Evolutionary conservation across 192 early-diverging fungal genomes (phyloP).

Genomic region (Backusella luteola): DNA sequence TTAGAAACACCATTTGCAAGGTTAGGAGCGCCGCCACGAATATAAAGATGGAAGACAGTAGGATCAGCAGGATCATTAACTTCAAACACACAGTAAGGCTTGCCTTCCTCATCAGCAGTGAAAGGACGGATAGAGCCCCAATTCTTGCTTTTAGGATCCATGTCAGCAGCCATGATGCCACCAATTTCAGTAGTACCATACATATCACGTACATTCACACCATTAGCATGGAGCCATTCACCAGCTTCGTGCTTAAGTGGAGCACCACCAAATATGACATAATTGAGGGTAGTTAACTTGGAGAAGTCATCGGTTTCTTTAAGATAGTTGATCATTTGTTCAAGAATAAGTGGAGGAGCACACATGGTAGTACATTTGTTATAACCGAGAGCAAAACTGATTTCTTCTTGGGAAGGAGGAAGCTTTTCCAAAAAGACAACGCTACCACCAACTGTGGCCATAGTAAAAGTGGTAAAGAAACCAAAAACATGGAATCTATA

Average conservation of each 20-base stretch:
- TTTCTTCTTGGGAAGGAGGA: slow-evolving; percentile 7
- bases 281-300: not conserved
- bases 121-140: not conserved
- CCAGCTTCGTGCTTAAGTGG: slow-evolving; percentile 11
- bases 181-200: slow-evolving; percentile 10
- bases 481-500: slow-evolving; percentile 15
- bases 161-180: not conserved
- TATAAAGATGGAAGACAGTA: slow-evolving; percentile 1
- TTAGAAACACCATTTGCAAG: slow-evolving; percentile 14
- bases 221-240: not conserved
- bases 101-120: not conserved
- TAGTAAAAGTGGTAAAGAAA: not conserved
- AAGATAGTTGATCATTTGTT: not conserved
- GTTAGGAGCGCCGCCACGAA: slow-evolving; percentile 2
- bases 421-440: slow-evolving; percentile 7
- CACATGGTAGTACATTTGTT: slow-evolving; percentile 9
- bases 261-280: not conserved
- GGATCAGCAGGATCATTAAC: not conserved
- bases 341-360: not conserved
- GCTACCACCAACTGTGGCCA: not conserved
- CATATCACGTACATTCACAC: not conserved
- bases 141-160: not conserved
- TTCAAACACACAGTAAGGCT: slow-evolving; percentile 10
- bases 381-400: not conserved
- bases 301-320: slow-evolving; percentile 8